Percentiles rank a stretch among this genome's conserved stretches.
Conservation (phyloP, 1,284 basidiomycete genomes). For the Microbotryum lychnidis-dioicae region DNA sequence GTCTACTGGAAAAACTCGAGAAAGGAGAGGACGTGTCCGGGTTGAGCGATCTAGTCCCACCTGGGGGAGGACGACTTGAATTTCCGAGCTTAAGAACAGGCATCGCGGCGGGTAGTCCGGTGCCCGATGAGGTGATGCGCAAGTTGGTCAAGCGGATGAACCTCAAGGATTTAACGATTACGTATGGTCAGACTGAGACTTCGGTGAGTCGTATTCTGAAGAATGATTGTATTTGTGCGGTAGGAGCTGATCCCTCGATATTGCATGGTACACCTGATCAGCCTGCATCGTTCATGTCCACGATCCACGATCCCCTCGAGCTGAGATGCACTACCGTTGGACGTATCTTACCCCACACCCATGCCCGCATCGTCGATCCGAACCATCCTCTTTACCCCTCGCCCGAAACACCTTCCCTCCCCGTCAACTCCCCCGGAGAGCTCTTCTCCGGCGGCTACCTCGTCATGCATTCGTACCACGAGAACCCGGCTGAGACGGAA, state of each 20-base stretch:
- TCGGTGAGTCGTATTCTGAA: neutral
- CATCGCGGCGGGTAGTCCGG: conserved; percentile 18
- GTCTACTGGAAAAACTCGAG: conserved; percentile 28
- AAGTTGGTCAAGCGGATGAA: conserved; percentile 13
- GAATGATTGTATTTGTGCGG: neutral
- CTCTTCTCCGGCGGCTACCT: conserved; percentile 18
- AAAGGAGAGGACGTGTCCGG: neutral
- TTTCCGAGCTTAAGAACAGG: conserved; percentile 12
- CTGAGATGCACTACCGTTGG: conserved; percentile 16
- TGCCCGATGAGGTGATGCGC: conserved; percentile 17
- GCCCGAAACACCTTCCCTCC: neutral
- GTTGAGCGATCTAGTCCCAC: conserved; percentile 7
- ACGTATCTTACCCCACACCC: conserved; percentile 19
- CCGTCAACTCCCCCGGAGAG: conserved; percentile 12
- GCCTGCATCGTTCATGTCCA: conserved; percentile 11
- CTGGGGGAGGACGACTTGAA: neutral
- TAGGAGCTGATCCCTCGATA: too few relatives aligned
- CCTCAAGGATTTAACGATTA: conserved; percentile 20
- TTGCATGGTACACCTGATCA: conserved; percentile 11
- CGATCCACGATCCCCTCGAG: neutral
- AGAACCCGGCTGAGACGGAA: conserved; percentile 9
- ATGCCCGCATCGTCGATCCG: conserved; percentile 14
- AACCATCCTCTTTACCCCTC: conserved; percentile 7
- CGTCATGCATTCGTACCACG: conserved; percentile 19
- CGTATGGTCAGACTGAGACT: conserved; percentile 10